Evolutionary conservation across 2,329 filamentous ascomycete species (phyloP), one percentile per base, ranked within the genome.

Genomic region (Ramularia collo-cygni): DNA sequence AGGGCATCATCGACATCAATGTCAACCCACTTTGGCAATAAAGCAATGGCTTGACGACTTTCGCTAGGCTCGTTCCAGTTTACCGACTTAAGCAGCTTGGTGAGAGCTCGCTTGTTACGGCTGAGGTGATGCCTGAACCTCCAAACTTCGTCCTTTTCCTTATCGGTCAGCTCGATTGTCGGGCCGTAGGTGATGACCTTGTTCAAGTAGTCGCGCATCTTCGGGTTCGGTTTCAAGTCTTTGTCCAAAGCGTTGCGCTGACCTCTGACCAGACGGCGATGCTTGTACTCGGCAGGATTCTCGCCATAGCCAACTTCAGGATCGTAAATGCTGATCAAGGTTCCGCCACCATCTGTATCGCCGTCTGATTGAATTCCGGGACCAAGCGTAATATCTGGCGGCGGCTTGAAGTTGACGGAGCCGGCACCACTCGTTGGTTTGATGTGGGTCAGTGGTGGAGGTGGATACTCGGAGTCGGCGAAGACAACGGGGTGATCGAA

Each of bases 401-500:
- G 81, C 7, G 86, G 83, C 54, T 88, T 89, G 13, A 86, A 64
- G 19, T 84, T 73, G 26, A 86, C 70, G 10, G 16, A 78, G 48
- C 81, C 76, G 73, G 42, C 76, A 65, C 51, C 84, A 74, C 50
- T 82, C 8, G 45, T 32, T 29, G 48, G 26, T 14, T 47, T 44
- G 43, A 90, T 70, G 9, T 82, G 77, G 1, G 89, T 92, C 28
- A 94, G 75, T 1, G 87, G 85, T 1, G 89, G 86, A 1, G 87
- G 76, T 1, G 84, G 79, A 57, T 98, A 98, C 59, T 95, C 88
- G 55, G 92, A 80, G 60, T 98, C 92, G 19, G 87, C 85, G 67
- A 94, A 98, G 17, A 98, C 86, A 29, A 98, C 79, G 0, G 92
- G 87, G 53, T 95, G 94, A 58, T 98, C 92, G 60, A 95, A 98